Conservation (phyloP, 73 alveolate genomes). For the Effrenium voratum region DNA sequence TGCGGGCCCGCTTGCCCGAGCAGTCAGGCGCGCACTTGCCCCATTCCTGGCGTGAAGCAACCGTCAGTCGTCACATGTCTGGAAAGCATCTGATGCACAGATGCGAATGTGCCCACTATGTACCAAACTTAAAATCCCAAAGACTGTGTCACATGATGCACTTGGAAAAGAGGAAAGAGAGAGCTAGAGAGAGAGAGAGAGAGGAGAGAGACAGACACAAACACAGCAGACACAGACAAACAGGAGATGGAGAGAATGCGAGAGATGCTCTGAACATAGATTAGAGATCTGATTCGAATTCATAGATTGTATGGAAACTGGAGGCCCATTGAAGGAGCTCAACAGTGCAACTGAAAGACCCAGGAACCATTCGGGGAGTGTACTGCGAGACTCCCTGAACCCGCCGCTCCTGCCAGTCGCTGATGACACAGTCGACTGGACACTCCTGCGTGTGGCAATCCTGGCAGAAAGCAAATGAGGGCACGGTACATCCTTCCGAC, state of each 20-base stretch:
- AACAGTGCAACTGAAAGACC: not conserved
- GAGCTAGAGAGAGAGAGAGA: not conserved
- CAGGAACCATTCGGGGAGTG: too few relatives aligned
- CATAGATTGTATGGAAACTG: too few relatives aligned
- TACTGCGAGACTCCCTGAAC: too few relatives aligned
- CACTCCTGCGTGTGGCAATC: conserved; percentile 60
- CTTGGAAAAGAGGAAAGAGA: not conserved
- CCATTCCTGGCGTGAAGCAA: conserved; percentile 62
- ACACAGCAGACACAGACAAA: not conserved
- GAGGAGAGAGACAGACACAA: not conserved
- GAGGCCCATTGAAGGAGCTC: not conserved
- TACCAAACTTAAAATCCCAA: too few relatives aligned
- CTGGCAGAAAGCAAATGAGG: too few relatives aligned
- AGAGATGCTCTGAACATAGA: too few relatives aligned
- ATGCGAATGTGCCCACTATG: not conserved
- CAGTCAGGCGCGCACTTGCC: conserved; percentile 63
- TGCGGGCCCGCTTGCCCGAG: conserved; percentile 37
- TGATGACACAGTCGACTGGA: conserved; percentile 80
- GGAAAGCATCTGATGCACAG: not conserved
- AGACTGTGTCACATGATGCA: too few relatives aligned
- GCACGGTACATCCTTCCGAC: too few relatives aligned
- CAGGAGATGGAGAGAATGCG: not conserved
- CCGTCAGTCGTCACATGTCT: not conserved
- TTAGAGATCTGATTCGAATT: too few relatives aligned
- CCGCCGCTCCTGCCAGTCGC: conserved; percentile 67